Evolutionary conservation across 2,329 filamentous ascomycete genomes (phyloP), one percentile per base, ranked within the genome.

Genomic region (Lizonia empirigonia): DNA sequence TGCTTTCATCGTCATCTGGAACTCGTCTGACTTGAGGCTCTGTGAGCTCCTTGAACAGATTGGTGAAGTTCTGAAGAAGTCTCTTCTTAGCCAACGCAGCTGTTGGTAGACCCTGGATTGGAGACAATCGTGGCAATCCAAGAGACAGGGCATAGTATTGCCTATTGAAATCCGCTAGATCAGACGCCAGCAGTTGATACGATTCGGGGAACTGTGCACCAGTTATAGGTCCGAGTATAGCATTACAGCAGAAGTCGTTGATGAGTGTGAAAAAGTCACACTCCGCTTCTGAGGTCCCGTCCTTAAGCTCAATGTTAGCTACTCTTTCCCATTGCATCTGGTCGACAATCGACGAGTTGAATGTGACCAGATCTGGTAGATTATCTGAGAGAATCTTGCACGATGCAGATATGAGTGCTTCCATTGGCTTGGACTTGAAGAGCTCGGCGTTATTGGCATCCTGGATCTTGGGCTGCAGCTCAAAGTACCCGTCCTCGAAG

Each of bases 291-390:
- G 73, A 69, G 13, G 71, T 72, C 5, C 67, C 73, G n/a, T 69
- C 67, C 2, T 72, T 63, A 27, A 70, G 58, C 13, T 79, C 78
- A 4, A 81, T 73, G 18, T 80, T 67, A 2, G 71, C 69, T 1
- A 81, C 77, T 26, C 82, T 78, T 64, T 88, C 85, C 85, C 85
- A 88, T 2, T 76, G 74, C 59, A 78, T 77, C 53, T 86, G 82
- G 61, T 88, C 85, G 19, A 88, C 82, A 2, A 79, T 72, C 15
- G 82, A 85, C 7, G 78, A 74, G 29, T 78, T 79, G 59, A 85
- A 86, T 1, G 83, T 84, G 30, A 87, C 77, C 26, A 88, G 67
- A 44, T 83, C 80, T 4, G 81, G 79, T 9, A 82, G 74, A 79
- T 69, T 48, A 70, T 72, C 30, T 56, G 67, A 36, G 71, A 75